phyloP scores from a whole-genome alignment of 768 basidiomycete genomes.

The Lactifluus subvellereus region DNA sequence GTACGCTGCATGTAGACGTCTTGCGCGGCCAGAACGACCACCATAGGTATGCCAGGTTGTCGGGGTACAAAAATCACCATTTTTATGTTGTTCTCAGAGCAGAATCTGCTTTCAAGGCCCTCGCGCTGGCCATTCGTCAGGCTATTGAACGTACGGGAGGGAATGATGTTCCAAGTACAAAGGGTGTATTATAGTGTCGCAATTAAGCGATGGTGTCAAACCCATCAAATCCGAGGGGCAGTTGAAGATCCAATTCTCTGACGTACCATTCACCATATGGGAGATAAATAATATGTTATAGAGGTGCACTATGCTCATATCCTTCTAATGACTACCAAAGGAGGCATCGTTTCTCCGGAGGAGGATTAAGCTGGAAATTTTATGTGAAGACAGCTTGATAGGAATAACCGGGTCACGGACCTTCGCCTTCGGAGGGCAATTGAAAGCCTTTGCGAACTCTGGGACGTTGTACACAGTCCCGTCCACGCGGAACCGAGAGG shows the following conservation, averaged over 20 bases:
- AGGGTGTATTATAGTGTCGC: slow-evolving; percentile 71
- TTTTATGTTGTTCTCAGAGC: slow-evolving; percentile 46
- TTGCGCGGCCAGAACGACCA: slow-evolving; percentile 96
- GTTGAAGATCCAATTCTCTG: neutral
- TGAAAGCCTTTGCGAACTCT: slow-evolving; percentile 84
- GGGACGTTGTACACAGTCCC: slow-evolving; percentile 85
- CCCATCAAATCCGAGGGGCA: neutral
- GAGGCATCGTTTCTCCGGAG: slow-evolving; percentile 66
- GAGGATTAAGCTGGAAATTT: slow-evolving; percentile 67
- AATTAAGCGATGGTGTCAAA: neutral
- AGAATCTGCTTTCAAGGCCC: slow-evolving; percentile 96
- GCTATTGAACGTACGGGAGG: slow-evolving; percentile 90
- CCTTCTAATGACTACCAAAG: slow-evolving; percentile 48
- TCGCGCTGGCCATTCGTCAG: slow-evolving; percentile 90
- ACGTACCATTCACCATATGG: neutral
- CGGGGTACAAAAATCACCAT: slow-evolving; percentile 1
- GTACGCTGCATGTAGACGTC: slow-evolving; percentile 91
- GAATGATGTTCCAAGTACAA: slow-evolving; percentile 91
- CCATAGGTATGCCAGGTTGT: slow-evolving; percentile 61
- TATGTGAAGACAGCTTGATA: slow-evolving; percentile 1
- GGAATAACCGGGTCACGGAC: slow-evolving; percentile 36
- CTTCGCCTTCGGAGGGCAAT: slow-evolving; percentile 70
- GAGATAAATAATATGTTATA: slow-evolving; percentile 5
- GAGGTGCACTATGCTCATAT: neutral
- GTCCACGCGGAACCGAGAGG: slow-evolving; percentile 69